Evolutionary conservation across 805 yeast species (phyloP), one percentile per base, ranked within the genome.

Genomic region (Hanseniaspora hatyaiensis): DNA sequence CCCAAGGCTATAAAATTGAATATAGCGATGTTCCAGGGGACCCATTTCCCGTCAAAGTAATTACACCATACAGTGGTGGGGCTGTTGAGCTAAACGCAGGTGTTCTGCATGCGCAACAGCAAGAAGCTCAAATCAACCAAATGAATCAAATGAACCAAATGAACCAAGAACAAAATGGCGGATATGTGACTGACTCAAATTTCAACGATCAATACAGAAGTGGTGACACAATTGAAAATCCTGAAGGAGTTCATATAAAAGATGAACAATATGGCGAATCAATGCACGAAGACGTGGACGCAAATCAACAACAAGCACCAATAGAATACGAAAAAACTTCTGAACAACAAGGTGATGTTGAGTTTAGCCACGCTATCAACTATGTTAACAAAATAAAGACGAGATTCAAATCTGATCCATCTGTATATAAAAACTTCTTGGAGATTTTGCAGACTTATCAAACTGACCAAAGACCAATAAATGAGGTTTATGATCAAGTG

Each of bases 371-470:
- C 62, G 98, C 98, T 16, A 92, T 92, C 53, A 82, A 81, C 55
- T 92, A 92, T 59, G 99, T 92, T 51, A 92, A 92, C 68, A 87
- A 88, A 65, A 92, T 92, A 60, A 94, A 94, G 63, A 88, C 87
- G 49, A 75, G 97, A 52, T 92, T 87, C 63, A 82, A 94, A 18
- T 75, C 79, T 58, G 95, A 88, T 63, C 98, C 98, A 0, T 96
- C 89, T 58, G 86, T 88, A 50, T 92, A 92, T 69, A 92, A 92
- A 65, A 87, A 80, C 56, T 92, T 92, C 56, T 69, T 94, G 64
- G 98, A 92, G 62, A 92, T 89, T 50, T 69, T 92, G 56, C 98
- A 92, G 63, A 89, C 96, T 39, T 92, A 89, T 61, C 98, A 92
- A 67, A 78, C 94, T 53, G 98, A 89, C 59, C 94, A 87, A 60